phyloP scores from a whole-genome alignment of 441 rosid genomes.

The Pelargonium myrrhifolium region DNA sequence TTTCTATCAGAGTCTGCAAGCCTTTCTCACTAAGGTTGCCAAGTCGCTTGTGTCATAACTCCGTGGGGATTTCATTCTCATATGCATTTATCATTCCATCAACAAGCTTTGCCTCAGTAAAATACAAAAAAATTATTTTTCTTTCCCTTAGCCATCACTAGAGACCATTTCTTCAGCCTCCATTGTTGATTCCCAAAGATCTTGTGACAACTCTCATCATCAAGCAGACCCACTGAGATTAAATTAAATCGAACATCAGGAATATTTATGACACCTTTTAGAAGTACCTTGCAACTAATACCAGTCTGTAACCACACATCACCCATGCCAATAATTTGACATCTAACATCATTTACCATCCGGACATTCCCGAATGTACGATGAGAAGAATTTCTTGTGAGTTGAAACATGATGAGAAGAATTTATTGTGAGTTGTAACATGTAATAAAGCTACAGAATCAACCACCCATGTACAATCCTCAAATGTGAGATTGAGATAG shows the following conservation, averaged over 20 bases:
- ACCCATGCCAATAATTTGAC: background rate
- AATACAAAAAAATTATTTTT: background rate
- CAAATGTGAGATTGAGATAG: background rate
- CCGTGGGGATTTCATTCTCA: background rate
- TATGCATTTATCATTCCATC: background rate
- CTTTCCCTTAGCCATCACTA: constrained; percentile 7
- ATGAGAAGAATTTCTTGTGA: background rate
- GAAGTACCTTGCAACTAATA: background rate
- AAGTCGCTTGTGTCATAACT: background rate
- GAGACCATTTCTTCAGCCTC: constrained; percentile 9
- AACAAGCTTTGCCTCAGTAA: background rate
- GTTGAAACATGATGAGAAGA: too few relatives aligned
- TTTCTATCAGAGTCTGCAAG: too few relatives aligned
- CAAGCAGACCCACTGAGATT: background rate
- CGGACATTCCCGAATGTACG: background rate
- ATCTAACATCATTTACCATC: background rate
- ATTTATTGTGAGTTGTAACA: background rate
- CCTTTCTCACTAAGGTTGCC: constrained; percentile 17
- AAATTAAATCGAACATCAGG: background rate
- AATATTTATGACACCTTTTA: background rate
- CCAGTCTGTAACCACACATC: background rate
- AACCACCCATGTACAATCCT: background rate
- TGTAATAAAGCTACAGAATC: background rate
- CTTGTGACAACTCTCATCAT: constrained; percentile 9
- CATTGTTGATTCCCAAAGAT: constrained; percentile 1